Percentiles rank a stretch among this genome's conserved stretches.
Evolutionary conservation across 805 yeast species (phyloP).

Genomic region (Barnettozyma wickerhamii): DNA sequence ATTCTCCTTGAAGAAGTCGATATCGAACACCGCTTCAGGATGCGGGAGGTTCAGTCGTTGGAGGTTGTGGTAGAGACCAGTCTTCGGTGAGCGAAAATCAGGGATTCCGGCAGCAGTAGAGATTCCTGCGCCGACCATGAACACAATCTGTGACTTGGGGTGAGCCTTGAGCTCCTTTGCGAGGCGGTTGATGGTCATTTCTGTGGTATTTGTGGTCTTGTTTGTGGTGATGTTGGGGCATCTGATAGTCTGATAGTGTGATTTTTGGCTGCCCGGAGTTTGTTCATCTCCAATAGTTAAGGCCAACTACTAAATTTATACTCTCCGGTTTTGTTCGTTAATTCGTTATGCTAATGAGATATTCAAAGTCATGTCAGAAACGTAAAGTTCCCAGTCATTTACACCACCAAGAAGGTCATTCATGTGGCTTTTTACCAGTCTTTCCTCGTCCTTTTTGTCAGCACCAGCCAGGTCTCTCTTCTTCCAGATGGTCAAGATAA

Average conservation of each 20-base stretch:
- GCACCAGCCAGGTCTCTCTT: conserved; percentile 5
- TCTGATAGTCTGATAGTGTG: too few species aligned
- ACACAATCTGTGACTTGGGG: conserved; percentile 40
- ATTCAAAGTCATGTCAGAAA: conserved; percentile 6
- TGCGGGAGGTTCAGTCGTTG: conserved; percentile 72
- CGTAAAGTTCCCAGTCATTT: conserved; percentile 11
- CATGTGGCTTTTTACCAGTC: neutral
- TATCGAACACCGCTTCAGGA: conserved; percentile 95
- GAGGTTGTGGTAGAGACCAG: conserved; percentile 83
- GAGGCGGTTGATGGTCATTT: conserved; percentile 5
- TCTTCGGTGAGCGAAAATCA: conserved; percentile 87
- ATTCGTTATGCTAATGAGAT: conserved; percentile 10
- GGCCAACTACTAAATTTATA: too few species aligned
- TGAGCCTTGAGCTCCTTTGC: conserved; percentile 8
- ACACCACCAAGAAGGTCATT: neutral
- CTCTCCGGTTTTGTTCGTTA: too few species aligned
- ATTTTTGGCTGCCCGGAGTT: too few species aligned
- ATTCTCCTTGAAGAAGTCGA: conserved; percentile 66
- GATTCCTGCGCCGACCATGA: conserved; percentile 90
- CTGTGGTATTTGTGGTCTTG: too few species aligned
- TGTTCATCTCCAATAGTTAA: too few species aligned
- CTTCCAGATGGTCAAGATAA: conserved; percentile 8
- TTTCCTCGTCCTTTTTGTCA: neutral
- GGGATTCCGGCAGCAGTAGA: conserved; percentile 95
- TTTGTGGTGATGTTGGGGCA: too few species aligned